Evolutionary conservation across 257 asterid species (phyloP).

Genomic region (Avicennia marina): DNA sequence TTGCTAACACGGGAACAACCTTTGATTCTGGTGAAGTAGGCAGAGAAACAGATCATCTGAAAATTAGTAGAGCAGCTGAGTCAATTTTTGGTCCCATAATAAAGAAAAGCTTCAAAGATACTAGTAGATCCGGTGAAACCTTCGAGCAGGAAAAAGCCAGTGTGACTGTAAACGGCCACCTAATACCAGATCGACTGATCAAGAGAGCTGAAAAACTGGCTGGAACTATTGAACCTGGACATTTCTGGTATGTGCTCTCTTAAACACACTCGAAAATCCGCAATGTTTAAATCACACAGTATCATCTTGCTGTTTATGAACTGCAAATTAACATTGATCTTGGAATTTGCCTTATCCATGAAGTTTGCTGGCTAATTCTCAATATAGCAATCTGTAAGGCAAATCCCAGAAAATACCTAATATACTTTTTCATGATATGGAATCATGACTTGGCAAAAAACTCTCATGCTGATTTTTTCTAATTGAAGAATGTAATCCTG

Average conservation of each 20-base stretch:
- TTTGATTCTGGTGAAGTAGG: conserved; percentile 60
- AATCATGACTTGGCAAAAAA: too few species aligned
- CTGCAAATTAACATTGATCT: not conserved
- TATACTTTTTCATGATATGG: too few species aligned
- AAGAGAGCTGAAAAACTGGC: conserved; percentile 76
- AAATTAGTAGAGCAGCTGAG: conserved; percentile 35
- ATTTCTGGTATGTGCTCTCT: conserved; percentile 65
- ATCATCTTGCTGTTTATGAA: not conserved
- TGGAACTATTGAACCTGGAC: conserved; percentile 78
- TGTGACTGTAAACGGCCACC: conserved; percentile 76
- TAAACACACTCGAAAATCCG: not conserved
- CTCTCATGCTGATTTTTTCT: too few species aligned
- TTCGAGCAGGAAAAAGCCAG: conserved; percentile 39
- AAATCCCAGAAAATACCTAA: too few species aligned
- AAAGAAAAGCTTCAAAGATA: conserved; percentile 43
- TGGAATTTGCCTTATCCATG: not conserved
- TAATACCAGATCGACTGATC: conserved; percentile 44
- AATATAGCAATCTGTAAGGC: too few species aligned
- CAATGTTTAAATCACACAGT: not conserved
- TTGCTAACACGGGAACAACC: conserved; percentile 65
- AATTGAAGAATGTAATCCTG: too few species aligned
- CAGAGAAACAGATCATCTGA: conserved; percentile 37
- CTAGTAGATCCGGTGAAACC: conserved; percentile 22
- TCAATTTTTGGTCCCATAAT: conserved; percentile 53
- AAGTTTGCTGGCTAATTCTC: too few species aligned